phyloP scores from a whole-genome alignment of 23 red algal genomes.

The Porphyridium purpureum region DNA sequence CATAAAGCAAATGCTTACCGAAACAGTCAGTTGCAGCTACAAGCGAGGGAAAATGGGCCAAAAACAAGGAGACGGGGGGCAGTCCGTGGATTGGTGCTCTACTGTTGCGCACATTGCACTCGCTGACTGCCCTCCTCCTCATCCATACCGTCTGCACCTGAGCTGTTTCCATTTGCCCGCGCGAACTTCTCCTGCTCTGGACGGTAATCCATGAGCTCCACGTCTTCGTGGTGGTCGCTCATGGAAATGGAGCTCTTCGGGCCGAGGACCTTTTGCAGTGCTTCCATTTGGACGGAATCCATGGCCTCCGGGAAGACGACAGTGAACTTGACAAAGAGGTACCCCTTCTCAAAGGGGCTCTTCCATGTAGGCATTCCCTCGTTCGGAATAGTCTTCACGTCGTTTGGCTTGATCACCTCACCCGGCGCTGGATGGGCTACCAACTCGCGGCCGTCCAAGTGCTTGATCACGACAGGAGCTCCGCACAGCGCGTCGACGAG shows the following conservation, averaged over 20 bases:
- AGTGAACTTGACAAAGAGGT: constrained; percentile 79
- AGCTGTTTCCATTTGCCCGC: neutral
- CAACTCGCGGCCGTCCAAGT: constrained; percentile 68
- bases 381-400: constrained; percentile 68
- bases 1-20: too few relatives aligned
- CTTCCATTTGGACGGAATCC: constrained; percentile 7
- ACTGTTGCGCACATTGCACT: neutral
- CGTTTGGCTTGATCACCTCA: constrained; percentile 41
- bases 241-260: constrained; percentile 8
- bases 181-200: neutral
- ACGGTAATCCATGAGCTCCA: neutral
- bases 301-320: constrained; percentile 54
- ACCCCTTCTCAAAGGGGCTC: constrained; percentile 55
- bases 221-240: neutral
- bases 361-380: constrained; percentile 97
- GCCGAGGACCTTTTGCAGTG: constrained; percentile 61
- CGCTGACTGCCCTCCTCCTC: neutral
- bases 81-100: too few relatives aligned
- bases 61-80: too few relatives aligned
- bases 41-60: too few relatives aligned
- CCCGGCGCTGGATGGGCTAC: constrained; percentile 32
- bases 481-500: constrained; percentile 86
- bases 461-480: constrained; percentile 34
- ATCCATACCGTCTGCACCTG: neutral
- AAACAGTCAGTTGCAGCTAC: too few relatives aligned